Base-by-base conservation (phyloP, 441 rosid species). In the Populus tomentosa region DNA sequence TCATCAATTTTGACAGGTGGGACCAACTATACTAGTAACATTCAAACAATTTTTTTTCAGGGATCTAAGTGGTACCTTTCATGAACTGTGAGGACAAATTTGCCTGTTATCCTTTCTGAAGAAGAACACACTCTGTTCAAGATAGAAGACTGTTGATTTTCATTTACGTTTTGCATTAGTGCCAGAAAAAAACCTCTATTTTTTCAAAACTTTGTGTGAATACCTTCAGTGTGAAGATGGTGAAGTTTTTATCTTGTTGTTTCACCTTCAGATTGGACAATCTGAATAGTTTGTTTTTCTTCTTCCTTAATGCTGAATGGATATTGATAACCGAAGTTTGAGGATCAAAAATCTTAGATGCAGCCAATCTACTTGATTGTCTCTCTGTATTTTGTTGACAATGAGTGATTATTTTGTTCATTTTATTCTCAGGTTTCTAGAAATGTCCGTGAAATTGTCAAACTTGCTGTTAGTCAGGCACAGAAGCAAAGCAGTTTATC, bases 381-480 rank as follows among this genome's bases (percentile, higher is more conserved):
- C n/a, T 35, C 18, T 30, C 10, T 65, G 14, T 63, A 20, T 35
- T 73, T 68, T 77, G 64, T 70, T 73, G 69, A 50, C 16, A 73
- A 24, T 67, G 38, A 67, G 69, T 76, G 71, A 73, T 80, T 35
- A 30, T 20, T 28, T 74, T 74, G 38, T 74, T 82, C 33, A 74
- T 77, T 42, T 50, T 75, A 79, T 69, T 78, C 75, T 77, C 80
- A 95, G 99, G 92, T 89, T 80, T 90, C 97, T 24, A 86, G 87
- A 84, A 87, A 92, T 83, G 88, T 93, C 77, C 97, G 93, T 2
- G 98, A 93, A 81, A 88, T 95, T 24, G 87, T 90, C 84, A 92
- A 93, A 84, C 95, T 90, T 81, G 98, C 95, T 71, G 88, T 90
- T 75, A 90, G 84, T 62, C 96, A 91, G 86, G 95, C 95, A 38